A percentile compares a stretch with the other conserved stretches of the same genome.
These are phyloP conservation scores for Fusarium palustre DNA, from an alignment of 2,329 filamentous ascomycete genomes.

Conservation along the genomic window DNA sequence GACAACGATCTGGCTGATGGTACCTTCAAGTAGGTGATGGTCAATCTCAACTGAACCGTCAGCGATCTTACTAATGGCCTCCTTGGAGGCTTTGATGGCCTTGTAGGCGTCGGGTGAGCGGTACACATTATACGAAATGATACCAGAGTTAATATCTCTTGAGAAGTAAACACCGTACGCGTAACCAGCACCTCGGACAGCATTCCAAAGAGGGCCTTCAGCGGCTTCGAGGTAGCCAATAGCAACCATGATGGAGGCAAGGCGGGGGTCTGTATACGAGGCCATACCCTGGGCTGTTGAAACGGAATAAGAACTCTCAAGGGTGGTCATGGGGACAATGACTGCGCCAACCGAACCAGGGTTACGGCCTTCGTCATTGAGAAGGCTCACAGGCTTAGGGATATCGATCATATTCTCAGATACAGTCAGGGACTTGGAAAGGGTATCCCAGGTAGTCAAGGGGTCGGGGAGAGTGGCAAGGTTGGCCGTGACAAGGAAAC, in stretches of 20 bases:
- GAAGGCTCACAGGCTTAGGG: slow-evolving; percentile 74
- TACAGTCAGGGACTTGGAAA: slow-evolving; percentile 56
- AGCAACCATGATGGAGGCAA: slow-evolving; percentile 89
- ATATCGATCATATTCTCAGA: slow-evolving; percentile 72
- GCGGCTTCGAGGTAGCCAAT: slow-evolving; percentile 91
- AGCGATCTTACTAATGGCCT: slow-evolving; percentile 79
- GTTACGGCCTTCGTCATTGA: slow-evolving; percentile 78
- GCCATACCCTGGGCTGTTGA: slow-evolving; percentile 80
- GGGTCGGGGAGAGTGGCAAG: slow-evolving; percentile 78
- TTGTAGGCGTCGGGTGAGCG: slow-evolving; percentile 90
- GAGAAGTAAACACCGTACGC: slow-evolving; percentile 89
- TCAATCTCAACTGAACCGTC: slow-evolving; percentile 80
- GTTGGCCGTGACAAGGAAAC: slow-evolving; percentile 85
- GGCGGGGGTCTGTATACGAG: slow-evolving; percentile 78
- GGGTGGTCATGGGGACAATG: slow-evolving; percentile 88
- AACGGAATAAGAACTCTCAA: slow-evolving; percentile 91
- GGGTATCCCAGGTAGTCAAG: slow-evolving; percentile 79
- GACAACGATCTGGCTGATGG: slow-evolving; percentile 89
- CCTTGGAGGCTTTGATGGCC: slow-evolving; percentile 81
- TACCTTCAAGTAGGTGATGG: slow-evolving; percentile 84
- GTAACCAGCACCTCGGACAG: slow-evolving; percentile 90
- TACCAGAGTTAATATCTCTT: slow-evolving; percentile 81
- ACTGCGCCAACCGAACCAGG: slow-evolving; percentile 80
- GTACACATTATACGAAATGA: slow-evolving; percentile 87
- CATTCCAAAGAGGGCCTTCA: slow-evolving; percentile 94